These are phyloP conservation scores for Brassica hybrid DNA, from an alignment of 441 rosid species.

Conservation along the genomic window DNA sequence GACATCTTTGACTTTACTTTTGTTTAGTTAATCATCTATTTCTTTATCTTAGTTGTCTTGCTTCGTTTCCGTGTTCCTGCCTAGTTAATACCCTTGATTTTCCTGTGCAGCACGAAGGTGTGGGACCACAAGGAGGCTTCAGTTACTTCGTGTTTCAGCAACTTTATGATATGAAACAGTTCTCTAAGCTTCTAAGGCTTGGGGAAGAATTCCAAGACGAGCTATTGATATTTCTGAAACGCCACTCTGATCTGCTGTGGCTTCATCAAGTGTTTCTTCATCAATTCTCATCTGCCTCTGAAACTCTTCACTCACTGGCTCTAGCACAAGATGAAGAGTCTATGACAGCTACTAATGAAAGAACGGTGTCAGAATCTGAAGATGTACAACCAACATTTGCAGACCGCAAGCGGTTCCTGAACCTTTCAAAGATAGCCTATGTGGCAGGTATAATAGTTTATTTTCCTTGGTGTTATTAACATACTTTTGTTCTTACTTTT, in stretches of 20 bases:
- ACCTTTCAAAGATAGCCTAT: slow-evolving; percentile 87
- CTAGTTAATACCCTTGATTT: slow-evolving; percentile 18
- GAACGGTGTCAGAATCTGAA: slow-evolving; percentile 38
- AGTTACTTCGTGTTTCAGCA: slow-evolving; percentile 87
- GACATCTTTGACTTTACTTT: not conserved
- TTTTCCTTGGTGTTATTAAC: slow-evolving; percentile 10
- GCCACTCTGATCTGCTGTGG: slow-evolving; percentile 74
- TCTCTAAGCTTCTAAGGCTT: slow-evolving; percentile 81
- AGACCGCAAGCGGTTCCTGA: slow-evolving; percentile 78
- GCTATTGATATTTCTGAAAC: slow-evolving; percentile 70
- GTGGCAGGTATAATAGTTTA: slow-evolving; percentile 62
- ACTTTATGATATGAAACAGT: slow-evolving; percentile 65
- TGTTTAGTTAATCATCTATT: not conserved
- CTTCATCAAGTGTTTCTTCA: slow-evolving; percentile 89
- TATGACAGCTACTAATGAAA: slow-evolving; percentile 52
- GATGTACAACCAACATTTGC: slow-evolving; percentile 53
- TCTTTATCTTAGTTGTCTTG: not conserved
- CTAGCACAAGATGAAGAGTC: slow-evolving; percentile 68
- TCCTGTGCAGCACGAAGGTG: slow-evolving; percentile 72
- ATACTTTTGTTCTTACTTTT: slow-evolving; percentile 6
- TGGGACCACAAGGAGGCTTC: slow-evolving; percentile 95
- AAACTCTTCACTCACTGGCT: slow-evolving; percentile 78
- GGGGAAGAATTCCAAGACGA: slow-evolving; percentile 97
- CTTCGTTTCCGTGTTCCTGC: slow-evolving; percentile 29
- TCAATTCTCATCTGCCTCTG: slow-evolving; percentile 85